Evolutionary conservation across 1,284 basidiomycete genomes (phyloP).

Genomic region (Fomitopsis schrenkii): DNA sequence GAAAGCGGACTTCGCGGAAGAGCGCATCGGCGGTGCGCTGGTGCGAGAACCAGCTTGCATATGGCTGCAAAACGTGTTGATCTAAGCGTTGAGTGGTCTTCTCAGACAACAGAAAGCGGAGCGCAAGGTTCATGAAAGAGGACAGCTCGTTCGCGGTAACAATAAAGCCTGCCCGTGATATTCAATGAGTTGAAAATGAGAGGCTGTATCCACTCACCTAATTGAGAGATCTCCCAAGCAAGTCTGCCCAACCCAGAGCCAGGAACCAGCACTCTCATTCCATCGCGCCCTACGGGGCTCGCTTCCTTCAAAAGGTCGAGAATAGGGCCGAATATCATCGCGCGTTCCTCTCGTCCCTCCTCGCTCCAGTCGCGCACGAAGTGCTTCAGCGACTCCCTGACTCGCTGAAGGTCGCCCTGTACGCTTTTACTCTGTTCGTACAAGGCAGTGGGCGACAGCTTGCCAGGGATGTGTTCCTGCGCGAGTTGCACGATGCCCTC

Average conservation of each 20-base stretch:
- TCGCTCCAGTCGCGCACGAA: slow-evolving; percentile 65
- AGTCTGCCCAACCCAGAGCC: slow-evolving; percentile 60
- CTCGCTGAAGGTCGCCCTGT: slow-evolving; percentile 41
- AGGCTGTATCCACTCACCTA: slow-evolving; percentile 34
- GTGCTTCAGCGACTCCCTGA: slow-evolving; percentile 58
- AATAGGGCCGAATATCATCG: slow-evolving; percentile 50
- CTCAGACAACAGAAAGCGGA: slow-evolving; percentile 51
- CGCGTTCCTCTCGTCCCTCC: slow-evolving; percentile 49
- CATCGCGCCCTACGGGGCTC: slow-evolving; percentile 20
- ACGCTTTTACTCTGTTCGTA: slow-evolving; percentile 8
- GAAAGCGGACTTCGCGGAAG: slow-evolving; percentile 51
- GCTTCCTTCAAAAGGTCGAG: slow-evolving; percentile 38
- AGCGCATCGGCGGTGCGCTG: slow-evolving; percentile 46
- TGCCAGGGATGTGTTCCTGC: slow-evolving; percentile 12
- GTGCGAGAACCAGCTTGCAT: slow-evolving; percentile 66
- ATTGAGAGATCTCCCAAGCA: slow-evolving; percentile 60
- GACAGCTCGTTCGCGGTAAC: slow-evolving; percentile 60
- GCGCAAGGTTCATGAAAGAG: slow-evolving; percentile 58
- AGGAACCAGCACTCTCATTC: slow-evolving; percentile 51
- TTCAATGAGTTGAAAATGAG: background rate
- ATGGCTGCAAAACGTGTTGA: slow-evolving; percentile 54
- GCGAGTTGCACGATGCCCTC: slow-evolving; percentile 45
- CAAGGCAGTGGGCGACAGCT: background rate
- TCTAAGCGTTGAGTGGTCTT: slow-evolving; percentile 34
- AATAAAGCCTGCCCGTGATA: slow-evolving; percentile 38